phyloP scores from a whole-genome alignment of 192 early-diverging fungal species.

The Jimgerdemannia flammicorona region DNA sequence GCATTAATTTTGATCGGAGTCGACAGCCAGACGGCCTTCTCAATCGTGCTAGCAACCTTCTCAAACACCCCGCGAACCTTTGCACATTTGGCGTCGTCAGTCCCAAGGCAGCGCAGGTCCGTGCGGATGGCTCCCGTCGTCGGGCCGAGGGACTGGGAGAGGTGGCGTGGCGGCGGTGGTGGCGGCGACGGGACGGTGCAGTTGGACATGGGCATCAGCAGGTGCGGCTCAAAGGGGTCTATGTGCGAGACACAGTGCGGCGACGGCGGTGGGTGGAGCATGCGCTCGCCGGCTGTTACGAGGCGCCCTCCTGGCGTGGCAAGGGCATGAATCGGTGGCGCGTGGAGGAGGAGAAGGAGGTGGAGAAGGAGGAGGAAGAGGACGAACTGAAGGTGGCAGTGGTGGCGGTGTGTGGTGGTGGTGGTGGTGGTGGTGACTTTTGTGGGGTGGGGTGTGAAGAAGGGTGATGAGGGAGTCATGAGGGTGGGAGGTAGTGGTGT shows the following conservation, averaged over 20 bases:
- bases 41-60: neutral
- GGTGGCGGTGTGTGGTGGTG: neutral
- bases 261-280: neutral
- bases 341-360: neutral
- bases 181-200: neutral
- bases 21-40: neutral
- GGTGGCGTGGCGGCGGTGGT: no score
- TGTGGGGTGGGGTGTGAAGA: no score
- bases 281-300: neutral
- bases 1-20: neutral
- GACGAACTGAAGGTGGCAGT: neutral
- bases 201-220: neutral
- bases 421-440: no score
- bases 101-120: neutral
- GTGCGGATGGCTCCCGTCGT: neutral
- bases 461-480: no score
- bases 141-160: no score
- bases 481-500: no score
- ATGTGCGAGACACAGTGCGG: neutral
- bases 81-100: neutral
- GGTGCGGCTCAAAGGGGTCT: neutral
- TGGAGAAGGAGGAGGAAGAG: neutral
- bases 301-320: no score
- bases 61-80: neutral
- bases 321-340: neutral